These are phyloP conservation scores for Xylaria multiplex DNA, from an alignment of 2,329 filamentous ascomycete species.

Conservation along the genomic window DNA sequence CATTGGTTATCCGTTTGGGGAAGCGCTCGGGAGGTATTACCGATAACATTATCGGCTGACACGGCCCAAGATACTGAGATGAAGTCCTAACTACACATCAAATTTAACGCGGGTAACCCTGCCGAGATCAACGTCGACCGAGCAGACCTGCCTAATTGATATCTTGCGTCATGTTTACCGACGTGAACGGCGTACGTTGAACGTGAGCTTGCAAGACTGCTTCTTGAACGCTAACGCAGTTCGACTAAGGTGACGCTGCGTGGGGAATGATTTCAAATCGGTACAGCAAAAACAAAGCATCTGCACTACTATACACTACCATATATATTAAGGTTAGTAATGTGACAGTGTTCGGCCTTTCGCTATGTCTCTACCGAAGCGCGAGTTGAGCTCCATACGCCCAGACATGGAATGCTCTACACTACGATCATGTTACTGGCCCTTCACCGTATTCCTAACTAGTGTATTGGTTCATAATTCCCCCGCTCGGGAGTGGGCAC, in stretches of 20 bases:
- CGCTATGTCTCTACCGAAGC: neutral
- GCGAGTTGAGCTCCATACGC: conserved; percentile 1
- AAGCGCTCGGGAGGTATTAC: conserved; percentile 15
- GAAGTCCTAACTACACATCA: conserved; percentile 14
- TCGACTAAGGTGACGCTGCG: conserved; percentile 7
- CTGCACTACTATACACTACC: neutral
- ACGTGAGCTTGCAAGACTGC: conserved; percentile 7
- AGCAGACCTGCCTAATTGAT: conserved; percentile 29
- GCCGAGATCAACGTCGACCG: neutral
- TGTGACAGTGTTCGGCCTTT: neutral
- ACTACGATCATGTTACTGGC: neutral
- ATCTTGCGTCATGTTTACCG: conserved; percentile 16
- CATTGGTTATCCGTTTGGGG: conserved; percentile 5
- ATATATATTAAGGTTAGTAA: neutral
- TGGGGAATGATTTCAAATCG: conserved; percentile 29
- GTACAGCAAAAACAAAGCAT: neutral
- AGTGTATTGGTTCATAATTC: neutral
- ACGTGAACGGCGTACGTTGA: conserved; percentile 13
- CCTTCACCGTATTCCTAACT: conserved; percentile 1
- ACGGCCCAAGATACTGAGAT: conserved; percentile 5
- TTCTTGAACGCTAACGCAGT: conserved; percentile 31
- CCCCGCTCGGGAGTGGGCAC: conserved; percentile 13
- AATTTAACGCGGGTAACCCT: conserved; percentile 20
- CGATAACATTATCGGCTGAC: conserved; percentile 23
- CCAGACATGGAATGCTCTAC: neutral